Evolutionary conservation across 768 basidiomycete genomes (phyloP).

Genomic region (Termitomyces sp.): DNA sequence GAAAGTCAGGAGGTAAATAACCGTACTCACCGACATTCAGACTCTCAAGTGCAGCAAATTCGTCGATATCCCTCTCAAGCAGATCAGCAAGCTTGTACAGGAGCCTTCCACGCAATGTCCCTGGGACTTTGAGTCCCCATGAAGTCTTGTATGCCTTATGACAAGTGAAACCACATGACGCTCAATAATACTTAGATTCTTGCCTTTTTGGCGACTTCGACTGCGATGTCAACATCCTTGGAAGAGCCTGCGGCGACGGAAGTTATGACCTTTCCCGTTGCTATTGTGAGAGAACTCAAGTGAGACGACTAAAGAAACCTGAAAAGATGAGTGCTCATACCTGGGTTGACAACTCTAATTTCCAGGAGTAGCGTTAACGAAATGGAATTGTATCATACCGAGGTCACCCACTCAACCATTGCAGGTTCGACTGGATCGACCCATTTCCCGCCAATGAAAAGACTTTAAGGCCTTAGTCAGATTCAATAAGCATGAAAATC

Average conservation of each 20-base stretch:
- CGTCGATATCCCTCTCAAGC: no score
- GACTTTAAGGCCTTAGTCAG: neutral
- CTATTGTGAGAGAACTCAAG: conserved; percentile 19
- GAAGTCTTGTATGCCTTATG: conserved; percentile 39
- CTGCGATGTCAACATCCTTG: conserved; percentile 64
- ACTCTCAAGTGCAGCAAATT: conserved; percentile 10
- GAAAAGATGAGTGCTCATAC: conserved; percentile 11
- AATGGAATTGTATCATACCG: neutral
- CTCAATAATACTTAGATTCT: neutral
- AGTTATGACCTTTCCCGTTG: conserved; percentile 55
- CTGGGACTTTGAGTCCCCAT: conserved; percentile 63
- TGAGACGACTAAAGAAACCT: conserved; percentile 7
- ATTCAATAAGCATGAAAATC: no score
- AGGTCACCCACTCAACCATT: conserved; percentile 49
- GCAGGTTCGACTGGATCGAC: conserved; percentile 40
- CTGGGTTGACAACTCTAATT: conserved; percentile 15
- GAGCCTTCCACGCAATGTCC: conserved; percentile 17
- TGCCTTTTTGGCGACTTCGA: conserved; percentile 49
- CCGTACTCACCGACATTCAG: conserved; percentile 19
- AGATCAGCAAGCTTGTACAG: no score
- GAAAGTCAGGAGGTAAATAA: neutral
- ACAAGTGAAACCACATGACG: neutral
- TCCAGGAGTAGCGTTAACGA: neutral
- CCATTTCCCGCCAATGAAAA: conserved; percentile 64
- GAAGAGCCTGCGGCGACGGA: conserved; percentile 45